Percentiles rank a stretch among this genome's conserved stretches.
phyloP scores from a whole-genome alignment of 495 filamentous ascomycete species.

The Penicillium manginii region DNA sequence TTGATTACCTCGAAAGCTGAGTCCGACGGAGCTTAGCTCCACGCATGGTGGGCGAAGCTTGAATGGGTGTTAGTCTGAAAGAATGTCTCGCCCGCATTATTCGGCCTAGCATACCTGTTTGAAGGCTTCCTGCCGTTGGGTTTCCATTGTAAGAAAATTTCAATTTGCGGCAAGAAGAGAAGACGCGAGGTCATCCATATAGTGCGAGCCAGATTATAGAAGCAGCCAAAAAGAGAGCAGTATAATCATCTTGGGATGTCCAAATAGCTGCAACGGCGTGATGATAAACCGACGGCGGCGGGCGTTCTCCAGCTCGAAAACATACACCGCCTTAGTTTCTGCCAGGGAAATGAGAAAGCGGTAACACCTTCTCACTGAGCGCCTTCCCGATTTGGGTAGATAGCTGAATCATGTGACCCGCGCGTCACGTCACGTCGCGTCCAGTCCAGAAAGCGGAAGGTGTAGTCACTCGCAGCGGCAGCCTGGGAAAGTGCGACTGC shows the following conservation, averaged over 20 bases:
- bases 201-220: neutral
- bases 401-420: constrained; percentile 37
- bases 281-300: constrained; percentile 10
- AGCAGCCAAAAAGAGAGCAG: neutral
- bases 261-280: neutral
- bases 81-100: neutral
- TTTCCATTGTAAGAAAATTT: constrained; percentile 34
- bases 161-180: neutral
- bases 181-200: no score
- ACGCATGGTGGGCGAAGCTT: constrained; percentile 81
- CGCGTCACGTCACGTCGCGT: constrained; percentile 50
- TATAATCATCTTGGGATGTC: constrained; percentile 3
- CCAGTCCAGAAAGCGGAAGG: constrained; percentile 32
- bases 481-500: constrained; percentile 18
- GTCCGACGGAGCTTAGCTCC: constrained; percentile 69
- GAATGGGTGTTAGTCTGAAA: constrained; percentile 16
- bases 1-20: constrained; percentile 60
- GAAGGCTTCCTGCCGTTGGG: constrained; percentile 45
- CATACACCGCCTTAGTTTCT: constrained; percentile 28
- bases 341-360: constrained; percentile 23
- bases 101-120: constrained; percentile 33
- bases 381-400: constrained; percentile 13
- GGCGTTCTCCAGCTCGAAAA: constrained; percentile 6
- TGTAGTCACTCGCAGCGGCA: constrained; percentile 22
- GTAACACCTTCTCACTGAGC: constrained; percentile 10